Percentiles rank a stretch among this genome's conserved stretches.
These are phyloP conservation scores for Xylaria sp. DNA, from an alignment of 2,329 filamentous ascomycete species.

Conservation along the genomic window DNA sequence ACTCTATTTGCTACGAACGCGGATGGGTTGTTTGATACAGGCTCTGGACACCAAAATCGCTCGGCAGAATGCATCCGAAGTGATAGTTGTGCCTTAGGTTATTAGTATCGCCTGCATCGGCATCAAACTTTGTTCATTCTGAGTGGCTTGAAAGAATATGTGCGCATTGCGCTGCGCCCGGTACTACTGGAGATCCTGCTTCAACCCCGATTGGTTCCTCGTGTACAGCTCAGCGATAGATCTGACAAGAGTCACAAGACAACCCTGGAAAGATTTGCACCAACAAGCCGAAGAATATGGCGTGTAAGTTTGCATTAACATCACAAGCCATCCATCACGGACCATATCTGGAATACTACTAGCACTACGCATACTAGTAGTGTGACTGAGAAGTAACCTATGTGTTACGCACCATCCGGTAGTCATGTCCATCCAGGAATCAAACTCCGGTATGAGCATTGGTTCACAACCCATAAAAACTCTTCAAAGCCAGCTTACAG, in stretches of 20 bases:
- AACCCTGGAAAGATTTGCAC: background rate
- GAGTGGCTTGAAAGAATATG: background rate
- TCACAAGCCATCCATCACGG: constrained; percentile 5
- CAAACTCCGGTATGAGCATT: too few relatives aligned
- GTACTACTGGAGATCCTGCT: background rate
- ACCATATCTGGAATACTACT: background rate
- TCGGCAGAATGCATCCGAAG: constrained; percentile 4
- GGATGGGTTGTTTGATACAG: background rate
- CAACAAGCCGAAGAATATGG: background rate
- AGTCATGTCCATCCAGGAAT: too few relatives aligned
- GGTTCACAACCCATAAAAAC: too few relatives aligned
- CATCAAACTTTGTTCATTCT: background rate
- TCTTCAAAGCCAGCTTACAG: too few relatives aligned
- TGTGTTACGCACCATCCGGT: too few relatives aligned
- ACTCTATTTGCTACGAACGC: constrained; percentile 5
- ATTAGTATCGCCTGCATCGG: background rate
- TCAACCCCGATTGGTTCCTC: constrained; percentile 16
- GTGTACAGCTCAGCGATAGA: background rate
- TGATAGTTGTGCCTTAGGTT: background rate
- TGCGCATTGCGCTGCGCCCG: background rate
- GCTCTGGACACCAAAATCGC: background rate
- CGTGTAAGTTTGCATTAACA: background rate
- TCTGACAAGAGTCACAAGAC: too few relatives aligned
- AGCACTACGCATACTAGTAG: background rate
- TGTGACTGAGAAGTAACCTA: too few relatives aligned